Percentiles rank a stretch among this genome's conserved stretches.
phyloP scores from a whole-genome alignment of 2,329 filamentous ascomycete species.

The Monilinia vaccinii-corymbosi region DNA sequence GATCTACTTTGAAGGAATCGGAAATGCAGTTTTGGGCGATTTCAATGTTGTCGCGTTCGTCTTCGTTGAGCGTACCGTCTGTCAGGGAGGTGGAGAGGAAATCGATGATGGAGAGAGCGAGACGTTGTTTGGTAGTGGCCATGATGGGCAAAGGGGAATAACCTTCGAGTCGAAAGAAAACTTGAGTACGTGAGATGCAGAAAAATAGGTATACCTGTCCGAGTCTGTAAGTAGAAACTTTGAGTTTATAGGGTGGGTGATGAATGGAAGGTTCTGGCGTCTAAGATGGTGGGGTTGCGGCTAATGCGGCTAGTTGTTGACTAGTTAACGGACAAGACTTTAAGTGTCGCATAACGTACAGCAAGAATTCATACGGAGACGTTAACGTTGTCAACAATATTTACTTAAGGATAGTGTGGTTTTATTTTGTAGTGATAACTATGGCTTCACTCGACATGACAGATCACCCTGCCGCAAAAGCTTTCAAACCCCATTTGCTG shows the following conservation, averaged over 20 bases:
- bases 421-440: too few species aligned
- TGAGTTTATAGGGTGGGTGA: background rate
- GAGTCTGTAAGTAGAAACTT: background rate
- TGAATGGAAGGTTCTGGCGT: constrained; percentile 1
- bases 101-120: constrained; percentile 94
- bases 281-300: background rate
- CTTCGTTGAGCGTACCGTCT: constrained; percentile 79
- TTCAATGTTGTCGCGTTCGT: constrained; percentile 90
- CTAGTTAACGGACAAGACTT: too few species aligned
- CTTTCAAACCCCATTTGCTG: too few species aligned
- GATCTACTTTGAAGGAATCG: constrained; percentile 91
- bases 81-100: constrained; percentile 77
- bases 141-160: constrained; percentile 14
- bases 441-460: too few species aligned
- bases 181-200: background rate
- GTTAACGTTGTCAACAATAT: too few species aligned
- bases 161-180: background rate
- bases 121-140: constrained; percentile 53
- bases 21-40: constrained; percentile 90
- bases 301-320: background rate
- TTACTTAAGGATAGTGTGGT: too few species aligned
- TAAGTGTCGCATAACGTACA: too few species aligned
- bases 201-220: background rate
- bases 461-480: too few species aligned
- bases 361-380: too few species aligned